Evolutionary conservation across 305 asterid species (phyloP).

Genomic region (Rubia tinctorum): DNA sequence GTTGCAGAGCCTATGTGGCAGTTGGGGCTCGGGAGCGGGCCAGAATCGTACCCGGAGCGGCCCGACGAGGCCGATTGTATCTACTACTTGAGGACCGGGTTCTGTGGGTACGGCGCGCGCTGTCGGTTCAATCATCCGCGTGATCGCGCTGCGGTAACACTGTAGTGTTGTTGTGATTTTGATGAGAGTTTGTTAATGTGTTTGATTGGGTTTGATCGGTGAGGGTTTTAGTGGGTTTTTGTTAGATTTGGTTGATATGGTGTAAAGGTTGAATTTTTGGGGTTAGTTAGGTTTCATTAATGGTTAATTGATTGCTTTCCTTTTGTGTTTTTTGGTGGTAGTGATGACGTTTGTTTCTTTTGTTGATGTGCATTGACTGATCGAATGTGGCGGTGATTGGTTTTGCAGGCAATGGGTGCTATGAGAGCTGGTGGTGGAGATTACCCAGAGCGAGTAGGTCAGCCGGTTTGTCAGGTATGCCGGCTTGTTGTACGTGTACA

Average conservation of each 20-base stretch:
- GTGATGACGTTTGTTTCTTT: constrained; percentile 14
- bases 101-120: constrained; percentile 83
- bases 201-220: constrained; percentile 16
- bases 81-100: constrained; percentile 85
- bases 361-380: constrained; percentile 15
- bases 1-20: constrained; percentile 87
- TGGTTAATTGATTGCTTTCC: not conserved
- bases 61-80: constrained; percentile 79
- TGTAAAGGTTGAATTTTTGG: constrained; percentile 10
- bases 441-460: constrained; percentile 81
- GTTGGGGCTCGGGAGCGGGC: constrained; percentile 57
- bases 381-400: constrained; percentile 13
- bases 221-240: not conserved
- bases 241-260: constrained; percentile 13
- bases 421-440: constrained; percentile 59
- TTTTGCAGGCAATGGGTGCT: constrained; percentile 65
- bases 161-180: not conserved
- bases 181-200: not conserved
- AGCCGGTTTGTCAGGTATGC: constrained; percentile 85
- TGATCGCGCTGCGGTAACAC: constrained; percentile 58
- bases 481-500: not conserved
- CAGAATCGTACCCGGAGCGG: constrained; percentile 78
- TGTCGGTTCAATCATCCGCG: constrained; percentile 99
- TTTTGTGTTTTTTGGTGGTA: not conserved
- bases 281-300: not conserved